Conservation (phyloP, 2,329 filamentous ascomycete genomes). For the Emericellopsis cladophorae region DNA sequence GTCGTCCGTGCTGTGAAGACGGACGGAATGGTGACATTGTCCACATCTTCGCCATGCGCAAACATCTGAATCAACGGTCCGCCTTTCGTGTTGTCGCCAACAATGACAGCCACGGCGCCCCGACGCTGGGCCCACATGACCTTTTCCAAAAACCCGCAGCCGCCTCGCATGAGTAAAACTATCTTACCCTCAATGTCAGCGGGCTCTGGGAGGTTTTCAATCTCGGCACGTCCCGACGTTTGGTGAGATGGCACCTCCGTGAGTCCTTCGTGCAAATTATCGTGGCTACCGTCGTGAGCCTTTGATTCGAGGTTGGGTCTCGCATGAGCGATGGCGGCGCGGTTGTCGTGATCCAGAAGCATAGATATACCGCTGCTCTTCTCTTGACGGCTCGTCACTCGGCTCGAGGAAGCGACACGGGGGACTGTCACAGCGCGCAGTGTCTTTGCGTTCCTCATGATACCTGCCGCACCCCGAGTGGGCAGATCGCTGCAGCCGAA, state of each 20-base stretch:
- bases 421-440: conserved; percentile 14
- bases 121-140: conserved; percentile 92
- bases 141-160: conserved; percentile 93
- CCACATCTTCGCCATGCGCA: conserved; percentile 79
- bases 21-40: conserved; percentile 86
- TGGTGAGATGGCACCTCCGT: conserved; percentile 18
- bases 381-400: conserved; percentile 3
- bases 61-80: conserved; percentile 95
- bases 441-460: conserved; percentile 27
- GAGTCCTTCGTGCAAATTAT: conserved; percentile 52
- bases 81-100: conserved; percentile 84
- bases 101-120: conserved; percentile 79
- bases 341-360: conserved; percentile 14
- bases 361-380: conserved; percentile 5
- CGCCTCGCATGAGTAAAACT: conserved; percentile 80
- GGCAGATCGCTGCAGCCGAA: conserved; percentile 91
- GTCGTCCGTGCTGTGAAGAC: conserved; percentile 93
- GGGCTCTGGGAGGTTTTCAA: conserved; percentile 79
- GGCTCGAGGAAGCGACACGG: conserved; percentile 7
- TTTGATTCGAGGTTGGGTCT: conserved; percentile 21
- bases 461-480: too few relatives aligned
- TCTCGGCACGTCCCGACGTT: conserved; percentile 61
- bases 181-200: conserved; percentile 92
- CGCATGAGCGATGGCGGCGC: conserved; percentile 6
- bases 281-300: conserved; percentile 61